These are phyloP conservation scores for Daldinia grandis DNA, from an alignment of 495 filamentous ascomycete genomes.

Conservation along the genomic window DNA sequence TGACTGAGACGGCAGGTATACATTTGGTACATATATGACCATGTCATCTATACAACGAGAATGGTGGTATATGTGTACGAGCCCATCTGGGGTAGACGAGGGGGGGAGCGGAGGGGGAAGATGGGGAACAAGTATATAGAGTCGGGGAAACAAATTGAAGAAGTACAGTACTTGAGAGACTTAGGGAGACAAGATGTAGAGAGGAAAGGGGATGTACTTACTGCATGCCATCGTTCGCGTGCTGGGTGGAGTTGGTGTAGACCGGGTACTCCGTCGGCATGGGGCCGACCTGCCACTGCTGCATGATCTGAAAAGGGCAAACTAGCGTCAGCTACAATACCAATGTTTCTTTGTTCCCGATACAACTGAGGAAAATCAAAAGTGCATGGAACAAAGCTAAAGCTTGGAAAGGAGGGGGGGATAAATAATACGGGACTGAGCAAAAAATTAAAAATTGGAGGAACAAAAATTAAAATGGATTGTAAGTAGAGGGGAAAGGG, in stretches of 20 bases:
- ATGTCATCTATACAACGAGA: slow-evolving; percentile 36
- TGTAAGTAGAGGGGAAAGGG: neutral
- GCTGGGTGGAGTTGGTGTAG: slow-evolving; percentile 58
- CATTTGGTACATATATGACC: slow-evolving; percentile 41
- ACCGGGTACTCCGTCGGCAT: slow-evolving; percentile 54
- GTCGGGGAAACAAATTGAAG: slow-evolving; percentile 37
- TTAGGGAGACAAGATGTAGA: slow-evolving; percentile 48
- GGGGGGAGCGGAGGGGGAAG: slow-evolving; percentile 17
- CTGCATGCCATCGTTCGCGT: slow-evolving; percentile 58
- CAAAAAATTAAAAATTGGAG: slow-evolving; percentile 15
- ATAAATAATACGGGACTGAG: slow-evolving; percentile 31
- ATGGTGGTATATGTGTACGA: slow-evolving; percentile 38
- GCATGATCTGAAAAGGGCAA: slow-evolving; percentile 56
- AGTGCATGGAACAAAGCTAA: slow-evolving; percentile 31
- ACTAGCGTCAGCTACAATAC: slow-evolving; percentile 44
- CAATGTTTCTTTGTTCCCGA: slow-evolving; percentile 34
- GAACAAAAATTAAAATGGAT: slow-evolving; percentile 17
- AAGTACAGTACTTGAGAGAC: slow-evolving; percentile 41
- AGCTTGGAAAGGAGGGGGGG: slow-evolving; percentile 4
- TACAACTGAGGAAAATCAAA: slow-evolving; percentile 31
- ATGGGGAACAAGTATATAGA: slow-evolving; percentile 43
- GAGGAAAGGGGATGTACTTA: slow-evolving; percentile 54
- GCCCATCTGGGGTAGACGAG: slow-evolving; percentile 39
- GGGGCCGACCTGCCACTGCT: slow-evolving; percentile 62
- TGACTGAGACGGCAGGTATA: slow-evolving; percentile 39